Evolutionary conservation across 192 early-diverging fungal genomes (phyloP).

Genomic region (Borealophlyctis nickersoniae): DNA sequence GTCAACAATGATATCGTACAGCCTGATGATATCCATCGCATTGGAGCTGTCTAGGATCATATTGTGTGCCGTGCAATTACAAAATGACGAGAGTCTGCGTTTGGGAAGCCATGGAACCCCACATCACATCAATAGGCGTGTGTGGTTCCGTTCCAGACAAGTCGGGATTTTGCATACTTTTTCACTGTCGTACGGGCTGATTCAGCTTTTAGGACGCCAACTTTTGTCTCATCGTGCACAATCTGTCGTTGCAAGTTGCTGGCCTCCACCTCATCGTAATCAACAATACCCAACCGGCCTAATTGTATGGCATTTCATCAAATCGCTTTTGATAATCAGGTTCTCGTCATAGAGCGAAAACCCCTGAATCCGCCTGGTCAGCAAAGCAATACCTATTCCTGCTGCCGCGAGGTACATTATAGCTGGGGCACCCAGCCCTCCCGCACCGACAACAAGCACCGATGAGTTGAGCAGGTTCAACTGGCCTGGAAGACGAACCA

Average conservation of each 20-base stretch:
- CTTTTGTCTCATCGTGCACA: conserved; percentile 74
- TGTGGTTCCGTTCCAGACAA: too few species aligned
- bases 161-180: conserved; percentile 33
- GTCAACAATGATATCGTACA: conserved; percentile 81
- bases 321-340: not conserved
- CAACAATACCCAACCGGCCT: conserved; percentile 79
- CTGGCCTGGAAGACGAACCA: conserved; percentile 62
- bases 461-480: conserved; percentile 66
- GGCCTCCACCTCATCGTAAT: conserved; percentile 86
- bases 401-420: conserved; percentile 84
- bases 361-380: not conserved
- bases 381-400: conserved; percentile 62
- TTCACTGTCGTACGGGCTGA: conserved; percentile 67
- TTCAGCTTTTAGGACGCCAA: conserved; percentile 69
- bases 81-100: conserved; percentile 64
- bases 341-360: conserved; percentile 1
- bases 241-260: conserved; percentile 95
- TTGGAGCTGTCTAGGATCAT: conserved; percentile 77
- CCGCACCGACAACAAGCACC: conserved; percentile 88
- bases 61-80: conserved; percentile 63
- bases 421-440: conserved; percentile 88
- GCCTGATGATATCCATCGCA: conserved; percentile 66
- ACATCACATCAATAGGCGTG: too few species aligned
- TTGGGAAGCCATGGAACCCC: not conserved
- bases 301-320: too few species aligned